Evolutionary conservation across 2,329 filamentous ascomycete species (phyloP), one percentile per base, ranked within the genome.

Genomic region (Talaromyces funiculosus): DNA sequence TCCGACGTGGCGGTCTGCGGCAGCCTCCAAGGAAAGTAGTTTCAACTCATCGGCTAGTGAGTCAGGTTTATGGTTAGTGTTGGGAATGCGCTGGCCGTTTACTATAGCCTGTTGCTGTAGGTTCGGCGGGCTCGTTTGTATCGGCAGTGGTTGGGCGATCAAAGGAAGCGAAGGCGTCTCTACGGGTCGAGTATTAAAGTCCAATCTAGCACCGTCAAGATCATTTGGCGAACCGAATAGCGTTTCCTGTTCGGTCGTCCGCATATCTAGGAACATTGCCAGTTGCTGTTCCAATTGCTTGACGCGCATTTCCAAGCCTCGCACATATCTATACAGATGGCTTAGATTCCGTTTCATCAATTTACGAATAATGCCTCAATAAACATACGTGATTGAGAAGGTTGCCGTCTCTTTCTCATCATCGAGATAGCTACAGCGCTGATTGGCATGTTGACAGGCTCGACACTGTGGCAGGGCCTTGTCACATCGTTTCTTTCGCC

Each of bases 1-100:
- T 2, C 78, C 77, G 4, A 80, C 64, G 61, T 80, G 74, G 3
- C 76, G 69, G 38, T 80, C 78, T 9, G 78, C 78, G 0, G 76
- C 71, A 1, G 77, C 78, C 57, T 79, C 76, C 0, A 80, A 67
- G 0, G 77, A 79, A 2, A 79, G 64, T 0, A 68, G 62, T 49
- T 73, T 72, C 7, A 78, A 68, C 63, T 76, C 75, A 20, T 38
- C 33, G 3, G 35, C 57, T 18, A 59, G 53, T 3, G 57, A 59
- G 3, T 37, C 31, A 12, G 45, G 35, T 35, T 37, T 57, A 26
- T 45, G 55, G 9, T 22, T 14, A 42, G 35, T 14, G 31, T 29
- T 55, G 35, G 22, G 24, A 10, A 22, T 54, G n/a, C n/a, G 53
- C 2, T 22, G 53, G n/a, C 35, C 37, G 14, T 56, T 56, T 22